Evolutionary conservation across 106 monocot genomes (phyloP).

Genomic region (Platanthera guangdongensis): DNA sequence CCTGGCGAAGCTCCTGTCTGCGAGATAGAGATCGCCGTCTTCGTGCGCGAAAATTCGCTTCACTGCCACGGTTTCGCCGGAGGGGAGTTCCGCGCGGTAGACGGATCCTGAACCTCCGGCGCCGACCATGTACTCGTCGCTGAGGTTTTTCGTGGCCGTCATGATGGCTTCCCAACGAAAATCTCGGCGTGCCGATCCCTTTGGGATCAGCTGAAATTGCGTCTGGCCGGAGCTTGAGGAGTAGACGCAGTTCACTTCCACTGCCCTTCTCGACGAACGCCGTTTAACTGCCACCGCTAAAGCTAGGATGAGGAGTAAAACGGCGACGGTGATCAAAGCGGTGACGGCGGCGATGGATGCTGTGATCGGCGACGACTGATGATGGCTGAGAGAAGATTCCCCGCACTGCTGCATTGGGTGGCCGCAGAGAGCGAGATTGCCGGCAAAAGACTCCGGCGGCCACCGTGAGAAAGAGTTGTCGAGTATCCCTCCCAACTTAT

Average conservation of each 20-base stretch:
- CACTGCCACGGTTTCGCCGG: constrained; percentile 74
- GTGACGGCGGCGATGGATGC: constrained; percentile 44
- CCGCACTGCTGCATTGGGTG: constrained; percentile 38
- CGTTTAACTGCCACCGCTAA: constrained; percentile 12
- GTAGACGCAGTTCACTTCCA: constrained; percentile 52
- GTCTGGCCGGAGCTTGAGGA: constrained; percentile 36
- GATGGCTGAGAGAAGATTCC: not conserved
- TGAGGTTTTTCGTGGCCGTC: constrained; percentile 67
- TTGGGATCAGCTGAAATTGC: constrained; percentile 37
- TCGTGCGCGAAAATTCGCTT: constrained; percentile 39
- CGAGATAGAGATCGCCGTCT: constrained; percentile 24
- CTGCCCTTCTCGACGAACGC: constrained; percentile 2
- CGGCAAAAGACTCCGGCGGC: constrained; percentile 45
- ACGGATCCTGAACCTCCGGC: constrained; percentile 76
- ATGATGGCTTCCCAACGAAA: constrained; percentile 76
- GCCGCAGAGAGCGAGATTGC: constrained; percentile 62
- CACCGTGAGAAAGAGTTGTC: constrained; percentile 41
- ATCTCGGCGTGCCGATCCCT: constrained; percentile 49
- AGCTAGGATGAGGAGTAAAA: constrained; percentile 29
- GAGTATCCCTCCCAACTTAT: constrained; percentile 46
- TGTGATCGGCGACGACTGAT: constrained; percentile 19
- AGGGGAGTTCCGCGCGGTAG: constrained; percentile 59
- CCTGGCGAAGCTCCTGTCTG: constrained; percentile 60
- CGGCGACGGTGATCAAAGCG: constrained; percentile 33
- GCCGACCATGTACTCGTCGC: constrained; percentile 69